Evolutionary conservation across 305 asterid genomes (phyloP).

Genomic region (Striga hermonthica): DNA sequence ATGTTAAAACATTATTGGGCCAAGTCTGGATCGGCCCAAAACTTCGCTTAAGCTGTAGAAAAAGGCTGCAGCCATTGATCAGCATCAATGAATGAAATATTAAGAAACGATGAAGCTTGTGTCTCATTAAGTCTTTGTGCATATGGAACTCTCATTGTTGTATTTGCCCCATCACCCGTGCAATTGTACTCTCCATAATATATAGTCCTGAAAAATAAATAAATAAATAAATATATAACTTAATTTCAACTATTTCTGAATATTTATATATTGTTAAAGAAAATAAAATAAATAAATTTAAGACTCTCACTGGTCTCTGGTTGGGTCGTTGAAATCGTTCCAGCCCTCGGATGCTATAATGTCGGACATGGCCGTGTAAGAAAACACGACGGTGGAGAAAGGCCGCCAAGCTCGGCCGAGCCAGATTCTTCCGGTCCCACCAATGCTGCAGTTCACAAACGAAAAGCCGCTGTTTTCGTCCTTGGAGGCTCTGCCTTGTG

Average conservation of each 20-base stretch:
- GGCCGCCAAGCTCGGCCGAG: constrained; percentile 91
- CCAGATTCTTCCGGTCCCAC: constrained; percentile 83
- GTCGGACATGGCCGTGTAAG: constrained; percentile 64
- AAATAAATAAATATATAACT: neutral
- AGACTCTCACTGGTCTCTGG: constrained; percentile 60
- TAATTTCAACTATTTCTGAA: neutral
- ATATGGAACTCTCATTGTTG: constrained; percentile 49
- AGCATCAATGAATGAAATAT: constrained; percentile 62
- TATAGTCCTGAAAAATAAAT: constrained; percentile 55
- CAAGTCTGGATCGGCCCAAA: neutral
- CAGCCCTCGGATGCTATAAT: constrained; percentile 89
- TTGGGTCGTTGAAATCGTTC: constrained; percentile 87
- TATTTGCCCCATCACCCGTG: constrained; percentile 62
- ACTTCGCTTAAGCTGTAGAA: constrained; percentile 16
- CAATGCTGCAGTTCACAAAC: constrained; percentile 66
- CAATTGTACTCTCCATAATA: constrained; percentile 89
- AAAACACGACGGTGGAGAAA: constrained; percentile 71
- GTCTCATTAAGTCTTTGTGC: constrained; percentile 69
- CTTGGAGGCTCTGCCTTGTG: constrained; percentile 69
- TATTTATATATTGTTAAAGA: neutral
- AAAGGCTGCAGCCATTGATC: constrained; percentile 70
- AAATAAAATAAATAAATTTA: too few species aligned
- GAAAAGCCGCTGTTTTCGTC: constrained; percentile 80
- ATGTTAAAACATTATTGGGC: too few species aligned
- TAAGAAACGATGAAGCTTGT: constrained; percentile 59